A percentile compares a stretch with the other conserved stretches of the same genome.
Conservation (phyloP, 1,284 basidiomycete species). For the Malassezia yamatoensis region DNA sequence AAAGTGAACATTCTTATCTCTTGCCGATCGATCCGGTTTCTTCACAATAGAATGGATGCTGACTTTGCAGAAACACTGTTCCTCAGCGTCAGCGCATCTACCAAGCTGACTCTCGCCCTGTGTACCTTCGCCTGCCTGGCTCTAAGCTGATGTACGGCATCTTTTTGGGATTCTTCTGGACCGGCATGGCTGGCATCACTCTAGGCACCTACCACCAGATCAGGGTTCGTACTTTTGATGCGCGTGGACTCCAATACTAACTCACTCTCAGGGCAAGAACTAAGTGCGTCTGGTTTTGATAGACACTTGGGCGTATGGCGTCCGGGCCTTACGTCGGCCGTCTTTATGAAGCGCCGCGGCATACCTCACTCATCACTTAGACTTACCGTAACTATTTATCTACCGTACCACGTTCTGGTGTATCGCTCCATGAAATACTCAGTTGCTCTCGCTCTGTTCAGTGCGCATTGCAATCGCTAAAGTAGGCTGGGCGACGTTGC, state of each 20-base stretch:
- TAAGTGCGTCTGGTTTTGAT: not conserved
- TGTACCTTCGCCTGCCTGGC: slow-evolving; percentile 38
- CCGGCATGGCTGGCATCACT: slow-evolving; percentile 36
- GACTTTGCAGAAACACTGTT: slow-evolving; percentile 28
- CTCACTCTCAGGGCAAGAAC: slow-evolving; percentile 13
- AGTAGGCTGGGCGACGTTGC: too few relatives aligned
- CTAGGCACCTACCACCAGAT: slow-evolving; percentile 41
- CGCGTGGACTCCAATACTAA: not conserved
- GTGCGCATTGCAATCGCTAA: too few relatives aligned
- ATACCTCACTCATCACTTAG: not conserved
- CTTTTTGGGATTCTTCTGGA: slow-evolving; percentile 39
- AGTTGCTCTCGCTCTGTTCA: too few relatives aligned
- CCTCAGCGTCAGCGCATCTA: slow-evolving; percentile 36
- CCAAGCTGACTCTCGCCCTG: slow-evolving; percentile 36
- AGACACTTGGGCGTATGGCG: too few relatives aligned
- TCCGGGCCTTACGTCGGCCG: too few relatives aligned
- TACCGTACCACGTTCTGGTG: not conserved
- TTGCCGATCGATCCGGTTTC: too few relatives aligned
- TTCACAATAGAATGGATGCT: not conserved
- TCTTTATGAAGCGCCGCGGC: not conserved
- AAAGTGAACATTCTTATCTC: too few relatives aligned
- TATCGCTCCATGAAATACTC: too few relatives aligned
- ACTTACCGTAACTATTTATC: not conserved
- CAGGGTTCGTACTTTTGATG: slow-evolving; percentile 21
- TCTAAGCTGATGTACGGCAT: slow-evolving; percentile 38